Evolutionary conservation across 441 rosid species (phyloP), one percentile per base, ranked within the genome.

Genomic region (Melastoma candidum): DNA sequence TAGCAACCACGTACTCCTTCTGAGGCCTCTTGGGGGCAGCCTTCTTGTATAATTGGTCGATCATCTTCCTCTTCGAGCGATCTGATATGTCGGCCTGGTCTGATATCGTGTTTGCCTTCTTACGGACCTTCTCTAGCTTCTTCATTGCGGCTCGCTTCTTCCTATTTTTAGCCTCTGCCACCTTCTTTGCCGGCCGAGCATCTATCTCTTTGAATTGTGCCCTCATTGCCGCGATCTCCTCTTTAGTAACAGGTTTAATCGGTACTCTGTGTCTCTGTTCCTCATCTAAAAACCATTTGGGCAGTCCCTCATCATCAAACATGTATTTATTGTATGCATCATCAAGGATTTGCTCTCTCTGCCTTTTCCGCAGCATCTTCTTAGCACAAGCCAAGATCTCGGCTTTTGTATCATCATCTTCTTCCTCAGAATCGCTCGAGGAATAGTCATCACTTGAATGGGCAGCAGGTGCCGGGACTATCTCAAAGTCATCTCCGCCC

Each of bases 181-280:
- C 97, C 60, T 92, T 92, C 86, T 92, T 92, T 10, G 97, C 95
- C 41, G 95, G 93, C 14, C 98, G 82, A 24, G 97, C 92, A 57
- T 92, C 71, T 43, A 92, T 88, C 69, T 84, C 98, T 67, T 66
- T 92, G 74, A 88, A 85, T 59, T 82, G 95, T 24, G 97, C 97
- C 64, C 60, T 73, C 86, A 88, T 86, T 39, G 98, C 98, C 51
- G 68, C 73, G 14, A 92, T 66, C 69, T 92, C 97, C 58, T 86
- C 97, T 63, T 82, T 88, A 0, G 98, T 92, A 24, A 92, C 46
- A 0, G 95, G 98, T 57, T 84, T 88, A 26, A 81, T 68, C 22
- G 80, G 76, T 59, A 78, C 85, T 25, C 85, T 70, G 66, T 87
- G 98, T 69, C 78, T 80, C 73, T 47, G 74, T 68, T 90, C 96